A percentile compares a stretch with the other conserved stretches of the same genome.
These are phyloP conservation scores for Xerocomus minutiporus DNA, from an alignment of 1,284 basidiomycete genomes.

Conservation along the genomic window DNA sequence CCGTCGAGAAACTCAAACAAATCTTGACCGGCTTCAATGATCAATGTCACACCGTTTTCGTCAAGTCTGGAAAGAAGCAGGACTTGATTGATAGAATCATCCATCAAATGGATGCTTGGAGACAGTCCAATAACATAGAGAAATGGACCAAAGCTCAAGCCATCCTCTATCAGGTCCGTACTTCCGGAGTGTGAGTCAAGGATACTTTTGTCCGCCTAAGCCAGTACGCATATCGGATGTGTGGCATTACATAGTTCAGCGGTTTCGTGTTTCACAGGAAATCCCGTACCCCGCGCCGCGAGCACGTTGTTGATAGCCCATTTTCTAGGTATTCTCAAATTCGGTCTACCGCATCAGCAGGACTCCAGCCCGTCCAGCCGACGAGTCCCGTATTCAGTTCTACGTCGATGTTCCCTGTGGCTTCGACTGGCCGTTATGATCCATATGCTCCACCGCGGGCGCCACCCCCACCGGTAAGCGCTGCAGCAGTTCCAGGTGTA, in stretches of 20 bases:
- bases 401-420: conserved; percentile 21
- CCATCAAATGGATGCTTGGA: conserved; percentile 55
- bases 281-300: conserved; percentile 1
- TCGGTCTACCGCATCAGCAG: conserved; percentile 23
- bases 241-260: conserved; percentile 11
- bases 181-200: conserved; percentile 54
- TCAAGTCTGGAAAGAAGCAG: conserved; percentile 79
- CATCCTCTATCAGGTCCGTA: conserved; percentile 58
- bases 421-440: conserved; percentile 48
- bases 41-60: conserved; percentile 60
- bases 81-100: conserved; percentile 74
- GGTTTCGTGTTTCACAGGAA: conserved; percentile 6
- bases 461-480: conserved; percentile 34
- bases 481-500: conserved; percentile 30
- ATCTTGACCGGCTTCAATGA: conserved; percentile 71
- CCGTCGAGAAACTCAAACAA: conserved; percentile 76
- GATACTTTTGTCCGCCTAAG: conserved; percentile 8
- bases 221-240: conserved; percentile 6
- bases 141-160: conserved; percentile 63
- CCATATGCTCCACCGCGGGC: conserved; percentile 59
- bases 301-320: conserved; percentile 14
- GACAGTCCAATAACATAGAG: conserved; percentile 48
- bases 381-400: conserved; percentile 19
- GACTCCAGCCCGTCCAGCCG: conserved; percentile 26
- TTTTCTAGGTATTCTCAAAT: conserved; percentile 25